phyloP scores from a whole-genome alignment of 306 rosid species.

The Begonia peltatifolia region DNA sequence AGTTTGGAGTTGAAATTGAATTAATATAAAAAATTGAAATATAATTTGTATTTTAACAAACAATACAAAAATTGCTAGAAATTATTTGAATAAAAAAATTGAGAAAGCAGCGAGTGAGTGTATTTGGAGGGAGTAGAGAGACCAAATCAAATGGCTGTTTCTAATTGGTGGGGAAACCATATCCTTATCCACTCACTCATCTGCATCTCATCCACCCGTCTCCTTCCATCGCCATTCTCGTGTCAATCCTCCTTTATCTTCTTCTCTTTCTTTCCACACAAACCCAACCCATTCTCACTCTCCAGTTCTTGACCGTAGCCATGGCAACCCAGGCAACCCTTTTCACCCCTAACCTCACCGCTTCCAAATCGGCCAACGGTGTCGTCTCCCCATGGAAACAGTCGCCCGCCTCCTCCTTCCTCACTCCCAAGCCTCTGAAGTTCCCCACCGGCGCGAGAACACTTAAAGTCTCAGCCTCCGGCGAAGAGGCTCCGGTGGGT shows the following conservation, averaged over 20 bases:
- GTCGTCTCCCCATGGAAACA: slow-evolving; percentile 50
- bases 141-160: too few species aligned
- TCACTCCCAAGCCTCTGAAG: slow-evolving; percentile 29
- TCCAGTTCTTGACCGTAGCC: slow-evolving; percentile 58
- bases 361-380: slow-evolving; percentile 23
- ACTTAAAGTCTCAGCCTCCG: slow-evolving; percentile 25
- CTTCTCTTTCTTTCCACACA: slow-evolving; percentile 3
- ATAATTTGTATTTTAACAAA: too few species aligned
- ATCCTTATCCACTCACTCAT: too few species aligned
- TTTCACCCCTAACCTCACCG: slow-evolving; percentile 47
- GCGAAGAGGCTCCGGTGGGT: slow-evolving; percentile 58
- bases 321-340: slow-evolving; percentile 87
- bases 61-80: too few species aligned
- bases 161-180: too few species aligned
- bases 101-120: too few species aligned
- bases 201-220: too few species aligned
- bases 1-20: too few species aligned
- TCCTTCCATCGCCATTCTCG: too few species aligned
- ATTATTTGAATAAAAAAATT: too few species aligned
- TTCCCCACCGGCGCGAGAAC: slow-evolving; percentile 15
- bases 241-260: neutral
- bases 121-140: too few species aligned
- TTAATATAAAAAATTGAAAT: too few species aligned
- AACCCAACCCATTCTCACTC: neutral
- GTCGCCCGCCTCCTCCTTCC: slow-evolving; percentile 34